Evolutionary conservation across 352 stramenopile genomes (phyloP), one percentile per base, ranked within the genome.

Genomic region (Pythium myriotylum): DNA sequence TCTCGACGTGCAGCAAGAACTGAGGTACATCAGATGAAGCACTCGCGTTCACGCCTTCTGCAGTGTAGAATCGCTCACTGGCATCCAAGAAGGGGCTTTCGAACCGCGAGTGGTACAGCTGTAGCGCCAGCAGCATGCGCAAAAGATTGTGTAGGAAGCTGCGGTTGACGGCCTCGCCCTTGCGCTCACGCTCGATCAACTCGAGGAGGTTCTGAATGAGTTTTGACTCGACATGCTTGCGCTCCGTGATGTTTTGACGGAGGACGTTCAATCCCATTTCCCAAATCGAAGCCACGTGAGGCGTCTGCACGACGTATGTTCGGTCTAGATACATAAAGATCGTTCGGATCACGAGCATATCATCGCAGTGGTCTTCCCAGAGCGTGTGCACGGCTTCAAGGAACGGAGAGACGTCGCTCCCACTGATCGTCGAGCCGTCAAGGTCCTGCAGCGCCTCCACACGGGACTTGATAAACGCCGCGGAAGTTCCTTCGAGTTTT

Each of bases 251-350:
- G 57, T 88, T 76, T n/a, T 76, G 60, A 20, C 83, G 83, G 62
- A 92, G 59, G 13, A 88, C 40, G 12, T 87, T 77, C 16, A 98
- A 75, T 10, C 91, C 92, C 76, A 98, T 86, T 49, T 98, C 92
- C 86, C 89, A 98, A 50, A 98, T 95, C 39, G 86, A 94, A 23
- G 78, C 74, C 22, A 97, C 79, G 54, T 87, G 85, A 10, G 81
- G 75, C 29, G 84, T 91, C 70, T 92, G 84, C 70, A 96, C 91
- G 17, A 96, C 83, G 65, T 96, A 95, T 43, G 88, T 96, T 33
- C 90, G 80, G 69, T 98, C 92, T 43, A 98, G 67, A 54, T 97
- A 98, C 35, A 98, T 74, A 59, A 98, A 98, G 40, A 98, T 95
- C 53, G 89, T 97, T 50, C 93, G 89, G 56, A 98, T 92, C 37